Base-by-base conservation (phyloP, 768 basidiomycete genomes). In the Hygrocybe coccinea region DNA sequence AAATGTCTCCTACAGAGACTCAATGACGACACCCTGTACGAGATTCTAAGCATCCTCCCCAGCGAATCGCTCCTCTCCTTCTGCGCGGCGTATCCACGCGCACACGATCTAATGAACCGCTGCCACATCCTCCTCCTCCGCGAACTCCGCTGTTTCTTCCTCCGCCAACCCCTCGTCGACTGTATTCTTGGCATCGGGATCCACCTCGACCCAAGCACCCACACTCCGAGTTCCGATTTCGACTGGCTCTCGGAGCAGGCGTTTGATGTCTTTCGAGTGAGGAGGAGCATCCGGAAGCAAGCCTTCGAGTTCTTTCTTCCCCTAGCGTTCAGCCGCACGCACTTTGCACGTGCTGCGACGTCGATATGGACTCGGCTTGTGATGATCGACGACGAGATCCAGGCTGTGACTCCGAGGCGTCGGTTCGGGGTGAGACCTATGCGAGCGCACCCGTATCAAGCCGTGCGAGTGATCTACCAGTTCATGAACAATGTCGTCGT, bases 401-500 rank as follows among this genome's bases (percentile, higher is more conserved):
- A 66, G 29, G 58, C 61, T 12, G 54, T 54, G 15, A 55, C 58
- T 41, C 53, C 60, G 21, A 52, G 39, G 58, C 59, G 34, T 56
- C 56, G 29, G 33, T 56, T 5, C 49, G 56, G 24, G 58, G 59
- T 44, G 21, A 62, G 43, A 41, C 54, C 17, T 54, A 58, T n/a
- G 22, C 38, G 37, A 25, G 12, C 19, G 4, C 38, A 52, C 15
- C 53, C 43, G 4, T 34, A 44, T 19, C 43, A 45, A 15, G 9
- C 65, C 60, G 67, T 77, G 12, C 60, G 66, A 1, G 72, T 76
- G 41, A 60, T 79, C 22, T 77, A 68, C 56, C 66, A 67, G 53
- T 71, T 79, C 73, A 79, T 79, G 77, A 77, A 75, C 55, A 73
- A 73, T 54, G 72, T 75, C 45, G 76, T 79, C 15, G 72, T 76